Evolutionary conservation across 176 grass and related monocot genomes (phyloP).

Genomic region (Microstegium vimineum): DNA sequence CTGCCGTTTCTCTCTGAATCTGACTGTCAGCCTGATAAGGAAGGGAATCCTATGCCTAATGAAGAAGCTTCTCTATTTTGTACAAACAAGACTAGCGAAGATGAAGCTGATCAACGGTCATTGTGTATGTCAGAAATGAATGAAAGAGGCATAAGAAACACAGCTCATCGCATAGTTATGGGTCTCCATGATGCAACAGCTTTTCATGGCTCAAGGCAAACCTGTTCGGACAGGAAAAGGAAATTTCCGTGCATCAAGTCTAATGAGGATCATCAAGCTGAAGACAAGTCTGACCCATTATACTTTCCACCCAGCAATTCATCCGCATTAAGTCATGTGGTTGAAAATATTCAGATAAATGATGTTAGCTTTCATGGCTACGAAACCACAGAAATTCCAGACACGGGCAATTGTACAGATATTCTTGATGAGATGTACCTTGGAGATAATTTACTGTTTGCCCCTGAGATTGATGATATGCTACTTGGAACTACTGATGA

Average conservation of each 20-base stretch:
- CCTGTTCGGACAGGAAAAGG: slow-evolving; percentile 1
- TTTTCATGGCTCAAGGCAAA: slow-evolving; percentile 13
- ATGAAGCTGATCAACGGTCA: neutral
- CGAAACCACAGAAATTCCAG: neutral
- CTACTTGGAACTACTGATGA: slow-evolving; percentile 34
- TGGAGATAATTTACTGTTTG: slow-evolving; percentile 17
- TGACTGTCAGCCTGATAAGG: slow-evolving; percentile 4
- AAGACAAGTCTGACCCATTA: slow-evolving; percentile 20
- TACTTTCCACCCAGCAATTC: slow-evolving; percentile 31
- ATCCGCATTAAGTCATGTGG: neutral
- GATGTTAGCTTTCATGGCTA: slow-evolving; percentile 24
- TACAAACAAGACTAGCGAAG: slow-evolving; percentile 5
- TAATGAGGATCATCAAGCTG: slow-evolving; percentile 4
- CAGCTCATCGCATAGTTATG: slow-evolving; percentile 35
- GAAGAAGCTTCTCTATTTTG: slow-evolving; percentile 13
- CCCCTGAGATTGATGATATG: slow-evolving; percentile 32
- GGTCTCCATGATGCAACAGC: slow-evolving; percentile 33
- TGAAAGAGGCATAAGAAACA: slow-evolving; percentile 41
- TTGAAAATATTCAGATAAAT: slow-evolving; percentile 24
- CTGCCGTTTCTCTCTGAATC: slow-evolving; percentile 32
- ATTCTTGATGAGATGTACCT: slow-evolving; percentile 24
- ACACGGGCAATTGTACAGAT: slow-evolving; percentile 6
- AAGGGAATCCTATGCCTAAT: slow-evolving; percentile 8
- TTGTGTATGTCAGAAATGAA: slow-evolving; percentile 8
- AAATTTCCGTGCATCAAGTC: slow-evolving; percentile 19